Evolutionary conservation across 805 yeast genomes (phyloP).

Genomic region (Kuraishia floccosa): DNA sequence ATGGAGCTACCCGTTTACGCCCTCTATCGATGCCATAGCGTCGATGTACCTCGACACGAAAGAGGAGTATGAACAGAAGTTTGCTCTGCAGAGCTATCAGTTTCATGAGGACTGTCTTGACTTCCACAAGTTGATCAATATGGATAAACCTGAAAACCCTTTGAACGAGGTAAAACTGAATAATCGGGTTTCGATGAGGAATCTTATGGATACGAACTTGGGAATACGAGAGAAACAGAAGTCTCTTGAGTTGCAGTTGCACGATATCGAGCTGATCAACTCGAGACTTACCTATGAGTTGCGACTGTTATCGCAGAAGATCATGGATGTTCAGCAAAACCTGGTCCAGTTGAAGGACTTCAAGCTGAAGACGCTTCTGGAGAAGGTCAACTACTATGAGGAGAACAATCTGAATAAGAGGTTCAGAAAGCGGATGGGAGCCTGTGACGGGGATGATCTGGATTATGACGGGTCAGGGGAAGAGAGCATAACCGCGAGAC

Average conservation of each 20-base stretch:
- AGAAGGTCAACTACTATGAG: slow-evolving; percentile 22
- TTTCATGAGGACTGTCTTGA: slow-evolving; percentile 8
- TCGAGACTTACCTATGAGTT: slow-evolving; percentile 59
- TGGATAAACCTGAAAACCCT: slow-evolving; percentile 10
- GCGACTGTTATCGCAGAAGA: slow-evolving; percentile 42
- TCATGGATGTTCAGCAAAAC: slow-evolving; percentile 58
- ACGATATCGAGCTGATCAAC: slow-evolving; percentile 41
- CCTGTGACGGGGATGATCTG: neutral
- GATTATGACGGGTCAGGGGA: no score
- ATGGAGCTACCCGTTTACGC: slow-evolving; percentile 8
- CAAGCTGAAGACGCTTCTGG: slow-evolving; percentile 29
- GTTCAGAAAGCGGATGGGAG: neutral
- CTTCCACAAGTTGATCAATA: slow-evolving; percentile 10
- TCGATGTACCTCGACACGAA: slow-evolving; percentile 10
- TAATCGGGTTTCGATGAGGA: neutral
- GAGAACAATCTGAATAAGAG: neutral
- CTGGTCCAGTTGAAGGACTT: slow-evolving; percentile 19
- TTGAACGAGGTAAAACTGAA: slow-evolving; percentile 12
- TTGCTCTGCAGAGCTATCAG: slow-evolving; percentile 9
- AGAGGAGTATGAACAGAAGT: slow-evolving; percentile 8
- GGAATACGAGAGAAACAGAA: slow-evolving; percentile 9
- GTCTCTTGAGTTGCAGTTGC: slow-evolving; percentile 24
- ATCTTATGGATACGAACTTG: slow-evolving; percentile 9
- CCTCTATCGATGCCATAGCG: slow-evolving; percentile 15
- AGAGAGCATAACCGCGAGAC: no score